A percentile compares a stretch with the other conserved stretches of the same genome.
Conservation (phyloP, 345 rosid genomes). For the Psidium friedrichsthalianum region DNA sequence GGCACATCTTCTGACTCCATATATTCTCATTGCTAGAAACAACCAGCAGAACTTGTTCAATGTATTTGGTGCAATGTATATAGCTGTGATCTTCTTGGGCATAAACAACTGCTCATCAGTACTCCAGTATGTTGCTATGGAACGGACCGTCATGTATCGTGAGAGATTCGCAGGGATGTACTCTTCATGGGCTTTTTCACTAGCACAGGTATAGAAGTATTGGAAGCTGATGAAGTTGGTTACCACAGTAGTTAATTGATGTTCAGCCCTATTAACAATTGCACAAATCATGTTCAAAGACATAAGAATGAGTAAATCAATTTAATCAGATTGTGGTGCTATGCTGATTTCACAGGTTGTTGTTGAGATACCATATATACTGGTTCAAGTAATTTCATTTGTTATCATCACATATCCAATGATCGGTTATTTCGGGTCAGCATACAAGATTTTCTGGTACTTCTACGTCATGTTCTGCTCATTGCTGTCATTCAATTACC, state of each 20-base stretch:
- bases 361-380: slow-evolving; percentile 59
- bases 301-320: background rate
- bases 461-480: slow-evolving; percentile 51
- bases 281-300: background rate
- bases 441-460: slow-evolving; percentile 49
- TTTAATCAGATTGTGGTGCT: background rate
- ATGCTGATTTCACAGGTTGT: slow-evolving; percentile 28
- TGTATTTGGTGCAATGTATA: slow-evolving; percentile 43
- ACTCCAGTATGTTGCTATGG: slow-evolving; percentile 38
- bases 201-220: slow-evolving; percentile 41
- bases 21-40: slow-evolving; percentile 22
- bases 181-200: slow-evolving; percentile 55
- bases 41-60: slow-evolving; percentile 58
- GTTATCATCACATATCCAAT: slow-evolving; percentile 46
- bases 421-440: slow-evolving; percentile 48
- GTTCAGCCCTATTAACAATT: background rate
- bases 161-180: slow-evolving; percentile 87
- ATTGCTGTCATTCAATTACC: slow-evolving; percentile 45
- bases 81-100: slow-evolving; percentile 45
- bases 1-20: background rate
- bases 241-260: background rate
- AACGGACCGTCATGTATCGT: slow-evolving; percentile 52
- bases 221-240: background rate
- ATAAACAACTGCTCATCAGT: slow-evolving; percentile 55
- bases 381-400: slow-evolving; percentile 30